Evolutionary conservation across 2,329 filamentous ascomycete genomes (phyloP).

Genomic region (Magnaporthiopsis rhizophila): DNA sequence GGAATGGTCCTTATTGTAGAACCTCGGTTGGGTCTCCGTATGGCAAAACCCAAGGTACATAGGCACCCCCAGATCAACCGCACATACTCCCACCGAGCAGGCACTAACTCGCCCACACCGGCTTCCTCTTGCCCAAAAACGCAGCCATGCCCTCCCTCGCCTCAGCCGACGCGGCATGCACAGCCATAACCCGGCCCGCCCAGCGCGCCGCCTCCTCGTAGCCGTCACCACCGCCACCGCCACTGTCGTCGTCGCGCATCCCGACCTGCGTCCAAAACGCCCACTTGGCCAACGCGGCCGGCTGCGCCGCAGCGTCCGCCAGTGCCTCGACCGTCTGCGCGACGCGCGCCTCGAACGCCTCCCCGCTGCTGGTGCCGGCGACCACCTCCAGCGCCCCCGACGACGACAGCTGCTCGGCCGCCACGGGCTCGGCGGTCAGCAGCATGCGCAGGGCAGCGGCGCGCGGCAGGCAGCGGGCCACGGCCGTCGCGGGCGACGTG

Average conservation of each 20-base stretch:
- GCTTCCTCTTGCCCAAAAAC: constrained; percentile 19
- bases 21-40: no score
- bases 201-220: constrained; percentile 19
- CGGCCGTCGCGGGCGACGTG: no score
- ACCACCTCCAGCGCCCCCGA: no score
- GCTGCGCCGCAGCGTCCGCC: constrained; percentile 17
- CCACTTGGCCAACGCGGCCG: constrained; percentile 27
- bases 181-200: constrained; percentile 21
- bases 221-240: constrained; percentile 14
- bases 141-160: constrained; percentile 21
- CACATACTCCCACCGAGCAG: no score
- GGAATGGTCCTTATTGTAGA: background rate
- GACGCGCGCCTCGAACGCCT: no score
- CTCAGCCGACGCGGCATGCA: constrained; percentile 21
- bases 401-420: no score
- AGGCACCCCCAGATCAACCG: no score
- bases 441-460: no score
- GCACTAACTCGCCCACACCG: constrained; percentile 16
- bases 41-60: no score
- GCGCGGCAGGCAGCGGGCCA: no score
- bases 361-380: no score
- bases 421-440: no score
- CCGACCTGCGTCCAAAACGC: constrained; percentile 25
- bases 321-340: constrained; percentile 17
- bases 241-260: constrained; percentile 9